These are phyloP conservation scores for Leccinum ochraceum DNA, from an alignment of 768 basidiomycete species.

Conservation along the genomic window DNA sequence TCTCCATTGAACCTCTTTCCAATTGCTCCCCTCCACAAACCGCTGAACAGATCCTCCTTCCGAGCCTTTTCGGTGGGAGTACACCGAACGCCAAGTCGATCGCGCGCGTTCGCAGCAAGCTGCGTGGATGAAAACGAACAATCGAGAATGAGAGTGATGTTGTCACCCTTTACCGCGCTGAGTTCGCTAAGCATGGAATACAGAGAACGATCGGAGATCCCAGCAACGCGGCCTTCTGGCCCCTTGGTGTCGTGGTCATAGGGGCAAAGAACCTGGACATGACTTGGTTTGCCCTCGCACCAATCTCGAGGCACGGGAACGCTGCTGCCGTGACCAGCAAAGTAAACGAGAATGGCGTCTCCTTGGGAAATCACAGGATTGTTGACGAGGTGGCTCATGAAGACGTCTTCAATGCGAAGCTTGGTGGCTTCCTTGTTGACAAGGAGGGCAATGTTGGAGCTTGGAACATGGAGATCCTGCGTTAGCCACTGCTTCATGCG, in stretches of 20 bases:
- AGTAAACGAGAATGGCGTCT: conserved; percentile 68
- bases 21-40: conserved; percentile 55
- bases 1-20: conserved; percentile 37
- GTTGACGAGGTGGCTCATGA: conserved; percentile 62
- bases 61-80: conserved; percentile 58
- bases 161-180: conserved; percentile 58
- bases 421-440: conserved; percentile 62
- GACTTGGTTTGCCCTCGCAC: conserved; percentile 45
- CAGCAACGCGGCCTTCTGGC: conserved; percentile 49
- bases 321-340: conserved; percentile 72
- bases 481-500: conserved; percentile 57
- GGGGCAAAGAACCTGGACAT: conserved; percentile 63
- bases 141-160: conserved; percentile 68
- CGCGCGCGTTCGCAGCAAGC: conserved; percentile 40
- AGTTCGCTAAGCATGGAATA: conserved; percentile 62
- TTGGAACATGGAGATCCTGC: conserved; percentile 58
- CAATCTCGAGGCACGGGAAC: conserved; percentile 59
- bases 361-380: conserved; percentile 59
- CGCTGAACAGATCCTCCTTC: conserved; percentile 53
- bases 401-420: conserved; percentile 56
- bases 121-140: conserved; percentile 55
- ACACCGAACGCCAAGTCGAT: conserved; percentile 55
- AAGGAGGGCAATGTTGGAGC: conserved; percentile 55
- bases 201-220: conserved; percentile 69
- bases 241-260: conserved; percentile 62